Evolutionary conservation across 495 filamentous ascomycete species (phyloP), one percentile per base, ranked within the genome.

Genomic region (Xeromyces bisporus): DNA sequence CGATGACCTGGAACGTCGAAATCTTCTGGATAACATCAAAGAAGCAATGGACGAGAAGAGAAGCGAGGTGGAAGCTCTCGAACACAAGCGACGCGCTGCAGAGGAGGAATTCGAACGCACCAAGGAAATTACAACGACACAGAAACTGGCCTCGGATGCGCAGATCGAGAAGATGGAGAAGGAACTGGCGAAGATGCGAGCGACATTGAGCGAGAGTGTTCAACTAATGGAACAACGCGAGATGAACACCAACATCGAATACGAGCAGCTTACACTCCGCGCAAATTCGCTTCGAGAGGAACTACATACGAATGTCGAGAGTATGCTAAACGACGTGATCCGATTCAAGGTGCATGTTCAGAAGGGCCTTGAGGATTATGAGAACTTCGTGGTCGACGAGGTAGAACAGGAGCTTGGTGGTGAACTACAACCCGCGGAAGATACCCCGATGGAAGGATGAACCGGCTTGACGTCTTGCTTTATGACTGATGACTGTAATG

Each of bases 131-230:
- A 85, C 78, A 9, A 75, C 67, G 10, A 80, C 83, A 18, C 83
- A 93, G 55, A 86, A 89, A 51, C 66, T 86, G 41, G 75, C 73
- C 7, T 77, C 71, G 3, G 89, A 94, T 51, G 73, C 84, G 10
- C 86, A 94, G 51, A 93, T 94, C 44, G 89, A 97, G 57, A 83
- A 85, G 62, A 85, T 94, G 78, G 89, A 96, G 59, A 93, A 92
- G 49, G 87, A 97, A 53, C 60, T 97, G 16, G 79, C 80, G 25
- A 84, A 82, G 60, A 92, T 94, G 83, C 67, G 85, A 34, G 67
- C 74, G 2, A 74, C 76, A 15, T 63, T 94, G 30, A 75, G 66
- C n/a, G 87, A 94, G 49, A 80, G 73, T 25, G 80, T 93, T 34
- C 82, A 93, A 55, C 51, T 91, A 31, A 78, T 92, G 71, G 85